These are phyloP conservation scores for Pestalotiopsis sp. DNA, from an alignment of 2,329 filamentous ascomycete species.

Conservation along the genomic window DNA sequence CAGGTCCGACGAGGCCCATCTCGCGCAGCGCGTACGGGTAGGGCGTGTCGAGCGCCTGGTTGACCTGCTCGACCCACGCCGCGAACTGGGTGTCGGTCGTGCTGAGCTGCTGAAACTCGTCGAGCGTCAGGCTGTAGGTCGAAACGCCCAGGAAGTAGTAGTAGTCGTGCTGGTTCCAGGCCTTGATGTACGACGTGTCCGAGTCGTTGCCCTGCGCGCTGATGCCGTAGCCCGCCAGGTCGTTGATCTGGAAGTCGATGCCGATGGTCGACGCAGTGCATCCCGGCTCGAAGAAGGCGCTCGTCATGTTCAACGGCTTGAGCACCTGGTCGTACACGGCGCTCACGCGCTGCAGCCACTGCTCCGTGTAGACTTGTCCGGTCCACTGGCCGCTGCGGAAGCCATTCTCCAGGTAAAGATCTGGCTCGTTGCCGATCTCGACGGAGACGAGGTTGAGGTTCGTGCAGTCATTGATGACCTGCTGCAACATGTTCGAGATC, in stretches of 20 bases:
- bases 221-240: slow-evolving; percentile 42
- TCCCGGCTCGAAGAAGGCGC: slow-evolving; percentile 50
- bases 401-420: slow-evolving; percentile 38
- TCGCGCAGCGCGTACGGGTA: slow-evolving; percentile 52
- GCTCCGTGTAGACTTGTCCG: slow-evolving; percentile 43
- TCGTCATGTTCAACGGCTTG: slow-evolving; percentile 38
- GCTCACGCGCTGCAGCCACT: slow-evolving; percentile 47
- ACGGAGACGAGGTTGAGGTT: slow-evolving; percentile 30
- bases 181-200: slow-evolving; percentile 34
- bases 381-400: slow-evolving; percentile 46
- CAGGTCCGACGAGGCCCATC: slow-evolving; percentile 53
- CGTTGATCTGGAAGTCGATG: slow-evolving; percentile 48
- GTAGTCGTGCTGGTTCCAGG: slow-evolving; percentile 58
- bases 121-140: slow-evolving; percentile 41
- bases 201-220: slow-evolving; percentile 35
- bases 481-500: slow-evolving; percentile 41
- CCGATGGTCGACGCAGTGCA: slow-evolving; percentile 52
- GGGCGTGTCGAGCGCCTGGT: slow-evolving; percentile 40
- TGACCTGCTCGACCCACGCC: slow-evolving; percentile 47
- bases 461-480: slow-evolving; percentile 22
- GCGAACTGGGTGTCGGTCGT: slow-evolving; percentile 49
- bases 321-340: slow-evolving; percentile 47
- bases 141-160: slow-evolving; percentile 54
- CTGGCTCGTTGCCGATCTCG: slow-evolving; percentile 34
- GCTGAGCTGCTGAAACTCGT: slow-evolving; percentile 45